A percentile compares a stretch with the other conserved stretches of the same genome.
Evolutionary conservation across 257 asterid genomes (phyloP).

Genomic region (Solanum chmielewskii): DNA sequence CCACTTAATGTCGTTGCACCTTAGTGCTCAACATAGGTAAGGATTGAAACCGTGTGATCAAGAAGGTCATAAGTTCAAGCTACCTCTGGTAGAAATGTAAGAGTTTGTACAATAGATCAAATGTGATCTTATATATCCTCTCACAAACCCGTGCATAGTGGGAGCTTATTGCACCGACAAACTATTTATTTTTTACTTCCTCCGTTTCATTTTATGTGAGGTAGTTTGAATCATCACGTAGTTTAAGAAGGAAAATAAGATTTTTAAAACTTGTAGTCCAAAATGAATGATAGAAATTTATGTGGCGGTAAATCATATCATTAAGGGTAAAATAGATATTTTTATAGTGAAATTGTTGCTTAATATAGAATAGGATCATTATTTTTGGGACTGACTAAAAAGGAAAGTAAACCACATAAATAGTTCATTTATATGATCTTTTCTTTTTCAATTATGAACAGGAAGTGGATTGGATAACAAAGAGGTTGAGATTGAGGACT

Average conservation of each 20-base stretch:
- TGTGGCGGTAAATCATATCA: too few species aligned
- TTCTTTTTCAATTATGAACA: neutral
- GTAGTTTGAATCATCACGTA: too few species aligned
- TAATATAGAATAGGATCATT: too few species aligned
- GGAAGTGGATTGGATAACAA: neutral
- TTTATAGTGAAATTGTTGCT: too few species aligned
- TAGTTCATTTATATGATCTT: neutral
- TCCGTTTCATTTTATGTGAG: too few species aligned
- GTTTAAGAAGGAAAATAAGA: too few species aligned
- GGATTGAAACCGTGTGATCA: neutral
- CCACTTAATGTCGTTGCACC: neutral
- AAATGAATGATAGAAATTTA: too few species aligned
- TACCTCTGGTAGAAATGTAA: neutral
- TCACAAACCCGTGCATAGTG: neutral
- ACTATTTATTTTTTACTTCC: neutral
- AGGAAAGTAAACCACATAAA: too few species aligned
- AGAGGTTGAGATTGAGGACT: neutral
- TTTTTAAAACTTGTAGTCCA: too few species aligned
- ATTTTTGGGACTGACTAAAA: too few species aligned
- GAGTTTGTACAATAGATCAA: neutral
- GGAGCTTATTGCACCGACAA: neutral
- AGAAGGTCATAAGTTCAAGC: neutral
- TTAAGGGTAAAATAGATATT: too few species aligned
- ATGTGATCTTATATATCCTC: neutral
- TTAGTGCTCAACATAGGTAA: neutral